Conservation (phyloP, 1,139 yeast genomes). For the Scheffersomyces titani region DNA sequence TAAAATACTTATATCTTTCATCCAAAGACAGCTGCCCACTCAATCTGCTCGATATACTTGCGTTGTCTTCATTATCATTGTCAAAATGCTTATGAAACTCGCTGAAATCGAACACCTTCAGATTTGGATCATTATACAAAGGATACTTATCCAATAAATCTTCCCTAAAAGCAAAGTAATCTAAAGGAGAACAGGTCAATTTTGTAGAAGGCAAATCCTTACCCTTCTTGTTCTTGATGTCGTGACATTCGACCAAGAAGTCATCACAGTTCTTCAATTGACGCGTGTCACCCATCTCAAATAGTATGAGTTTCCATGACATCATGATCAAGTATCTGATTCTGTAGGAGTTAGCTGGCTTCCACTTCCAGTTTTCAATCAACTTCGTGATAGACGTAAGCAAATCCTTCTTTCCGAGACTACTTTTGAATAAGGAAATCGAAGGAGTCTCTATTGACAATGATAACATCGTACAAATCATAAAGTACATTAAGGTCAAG, state of each 20-base stretch:
- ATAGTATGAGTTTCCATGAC: conserved; percentile 57
- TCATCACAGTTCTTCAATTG: conserved; percentile 49
- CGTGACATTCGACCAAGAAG: conserved; percentile 46
- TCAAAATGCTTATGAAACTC: conserved; percentile 13
- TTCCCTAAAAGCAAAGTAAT: conserved; percentile 75
- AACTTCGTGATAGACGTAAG: conserved; percentile 49
- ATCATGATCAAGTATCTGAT: conserved; percentile 57
- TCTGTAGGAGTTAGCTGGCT: conserved; percentile 29
- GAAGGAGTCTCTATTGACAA: background rate
- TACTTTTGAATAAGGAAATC: conserved; percentile 12
- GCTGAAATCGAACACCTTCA: conserved; percentile 18
- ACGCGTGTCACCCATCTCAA: conserved; percentile 64
- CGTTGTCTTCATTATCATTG: conserved; percentile 1
- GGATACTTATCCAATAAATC: conserved; percentile 80
- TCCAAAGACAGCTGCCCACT: conserved; percentile 12
- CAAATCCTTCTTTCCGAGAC: conserved; percentile 32
- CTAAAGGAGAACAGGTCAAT: conserved; percentile 70
- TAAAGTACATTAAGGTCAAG: conserved; percentile 57
- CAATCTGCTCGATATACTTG: background rate
- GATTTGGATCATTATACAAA: conserved; percentile 36
- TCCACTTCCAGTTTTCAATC: conserved; percentile 71
- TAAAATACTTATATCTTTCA: conserved; percentile 31
- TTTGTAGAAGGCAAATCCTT: conserved; percentile 18
- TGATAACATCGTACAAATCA: conserved; percentile 34
- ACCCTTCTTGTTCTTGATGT: conserved; percentile 35